A percentile compares a stretch with the other conserved stretches of the same genome.
phyloP scores from a whole-genome alignment of 2,329 filamentous ascomycete species.

The Aspergillus transmontanensis region DNA sequence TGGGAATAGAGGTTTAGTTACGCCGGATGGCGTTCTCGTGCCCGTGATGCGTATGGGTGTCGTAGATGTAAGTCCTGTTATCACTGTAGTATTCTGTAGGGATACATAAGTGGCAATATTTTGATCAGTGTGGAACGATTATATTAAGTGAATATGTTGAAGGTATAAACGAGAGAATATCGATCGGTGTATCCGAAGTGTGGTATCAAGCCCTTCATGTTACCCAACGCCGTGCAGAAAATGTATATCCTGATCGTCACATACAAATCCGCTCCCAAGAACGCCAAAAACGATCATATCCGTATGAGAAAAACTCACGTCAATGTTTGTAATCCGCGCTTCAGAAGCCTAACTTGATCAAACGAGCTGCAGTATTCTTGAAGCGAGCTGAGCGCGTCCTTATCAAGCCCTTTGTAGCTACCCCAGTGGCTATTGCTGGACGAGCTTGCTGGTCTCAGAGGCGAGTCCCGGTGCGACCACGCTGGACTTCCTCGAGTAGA shows the following conservation, averaged over 20 bases:
- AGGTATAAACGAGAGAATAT: not conserved
- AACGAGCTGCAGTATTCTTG: slow-evolving; percentile 4
- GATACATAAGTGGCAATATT: not conserved
- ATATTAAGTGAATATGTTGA: not conserved
- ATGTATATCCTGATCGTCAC: not conserved
- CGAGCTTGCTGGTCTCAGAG: not conserved
- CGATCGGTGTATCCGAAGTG: not conserved
- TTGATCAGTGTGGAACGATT: not conserved
- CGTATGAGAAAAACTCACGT: not conserved
- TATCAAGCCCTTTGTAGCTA: not conserved
- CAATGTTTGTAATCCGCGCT: not conserved
- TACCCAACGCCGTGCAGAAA: no score
- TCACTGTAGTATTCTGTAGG: no score
- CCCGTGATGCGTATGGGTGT: no score
- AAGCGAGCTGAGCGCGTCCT: not conserved
- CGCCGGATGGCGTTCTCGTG: no score
- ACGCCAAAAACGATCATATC: not conserved
- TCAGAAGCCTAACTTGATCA: not conserved
- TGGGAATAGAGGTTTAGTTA: no score
- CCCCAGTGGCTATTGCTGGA: not conserved
- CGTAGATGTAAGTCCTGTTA: no score
- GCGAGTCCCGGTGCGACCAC: not conserved
- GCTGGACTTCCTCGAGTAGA: not conserved
- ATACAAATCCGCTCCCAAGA: not conserved
- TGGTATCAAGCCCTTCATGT: not conserved